Evolutionary conservation across 257 asterid species (phyloP).

Genomic region (Avicennia marina): DNA sequence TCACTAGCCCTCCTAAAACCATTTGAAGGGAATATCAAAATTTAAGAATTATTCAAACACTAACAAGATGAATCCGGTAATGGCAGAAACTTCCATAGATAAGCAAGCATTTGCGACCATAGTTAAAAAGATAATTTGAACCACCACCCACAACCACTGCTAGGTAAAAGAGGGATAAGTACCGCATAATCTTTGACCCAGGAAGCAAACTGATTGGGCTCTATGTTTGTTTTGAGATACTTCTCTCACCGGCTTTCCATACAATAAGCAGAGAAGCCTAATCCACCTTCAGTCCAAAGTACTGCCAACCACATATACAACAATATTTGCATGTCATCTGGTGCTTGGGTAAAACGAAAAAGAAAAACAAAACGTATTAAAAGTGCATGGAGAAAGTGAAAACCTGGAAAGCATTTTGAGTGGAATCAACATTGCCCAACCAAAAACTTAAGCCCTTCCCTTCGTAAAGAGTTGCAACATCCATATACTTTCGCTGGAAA

Average conservation of each 20-base stretch:
- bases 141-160: neutral
- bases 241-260: slow-evolving; percentile 44
- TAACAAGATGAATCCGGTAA: neutral
- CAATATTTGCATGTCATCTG: neutral
- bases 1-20: slow-evolving; percentile 58
- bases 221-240: slow-evolving; percentile 47
- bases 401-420: slow-evolving; percentile 67
- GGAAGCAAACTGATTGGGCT: slow-evolving; percentile 50
- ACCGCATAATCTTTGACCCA: slow-evolving; percentile 72
- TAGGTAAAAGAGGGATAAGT: slow-evolving; percentile 8
- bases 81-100: neutral
- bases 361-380: neutral
- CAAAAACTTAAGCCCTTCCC: slow-evolving; percentile 64
- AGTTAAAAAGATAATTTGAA: neutral
- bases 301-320: slow-evolving; percentile 42
- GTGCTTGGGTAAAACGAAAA: neutral
- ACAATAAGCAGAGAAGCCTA: slow-evolving; percentile 62
- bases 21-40: slow-evolving; percentile 5
- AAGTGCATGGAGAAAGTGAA: slow-evolving; percentile 2
- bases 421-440: slow-evolving; percentile 58
- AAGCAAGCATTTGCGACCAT: neutral
- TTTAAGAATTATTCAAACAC: neutral
- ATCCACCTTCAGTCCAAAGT: slow-evolving; percentile 57
- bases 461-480: slow-evolving; percentile 56
- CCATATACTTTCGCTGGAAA: slow-evolving; percentile 50